Evolutionary conservation across 2,329 filamentous ascomycete species (phyloP), one percentile per base, ranked within the genome.

Genomic region (Helicocarpus griseus): DNA sequence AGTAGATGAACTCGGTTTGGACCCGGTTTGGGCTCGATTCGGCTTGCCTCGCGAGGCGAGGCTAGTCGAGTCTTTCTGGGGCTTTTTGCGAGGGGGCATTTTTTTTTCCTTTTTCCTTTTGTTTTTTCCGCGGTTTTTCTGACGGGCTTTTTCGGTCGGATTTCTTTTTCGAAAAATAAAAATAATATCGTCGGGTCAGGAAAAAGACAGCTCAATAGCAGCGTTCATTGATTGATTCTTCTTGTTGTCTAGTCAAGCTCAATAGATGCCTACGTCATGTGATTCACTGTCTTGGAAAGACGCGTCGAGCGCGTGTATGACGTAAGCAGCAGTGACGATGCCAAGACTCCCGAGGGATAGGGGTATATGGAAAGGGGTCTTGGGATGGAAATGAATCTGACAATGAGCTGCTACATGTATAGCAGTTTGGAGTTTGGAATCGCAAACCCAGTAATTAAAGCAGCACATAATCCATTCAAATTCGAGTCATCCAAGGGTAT

Each of bases 251-350:
- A 3, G 4, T 28, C 14, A 7, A 6, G 13, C n/a, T 9, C 22
- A 7, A n/a, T 29, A 17, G 29, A 7, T 35, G 44, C 44, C 44
- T 47, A 36, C 19, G 31, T 35, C 44, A 47, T 35, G 44, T 47
- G 44, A 47, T 47, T 47, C 7, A 45, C 1, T 5, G 4, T n/a
- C 2, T 11, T 1, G 13, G 2, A 6, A 5, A 29, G 35, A 49
- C 33, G 47, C 47, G 47, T 38, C 24, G 33, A 21, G 28, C 47
- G 47, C 47, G 47, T 49, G 21, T 39, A 39, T 49, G 47, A 49
- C 47, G 47, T 49, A 49, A 48, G 22, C 41, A 24, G 22, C 13
- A 2, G 1, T 41, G 11, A 4, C 8, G 17, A 9, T 17, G 38
- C 38, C 38, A 35, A 35, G 31, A 9, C 31, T 33, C 29, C 14